A percentile compares a stretch with the other conserved stretches of the same genome.
phyloP scores from a whole-genome alignment of 768 basidiomycete species.

The Suillus discolor region DNA sequence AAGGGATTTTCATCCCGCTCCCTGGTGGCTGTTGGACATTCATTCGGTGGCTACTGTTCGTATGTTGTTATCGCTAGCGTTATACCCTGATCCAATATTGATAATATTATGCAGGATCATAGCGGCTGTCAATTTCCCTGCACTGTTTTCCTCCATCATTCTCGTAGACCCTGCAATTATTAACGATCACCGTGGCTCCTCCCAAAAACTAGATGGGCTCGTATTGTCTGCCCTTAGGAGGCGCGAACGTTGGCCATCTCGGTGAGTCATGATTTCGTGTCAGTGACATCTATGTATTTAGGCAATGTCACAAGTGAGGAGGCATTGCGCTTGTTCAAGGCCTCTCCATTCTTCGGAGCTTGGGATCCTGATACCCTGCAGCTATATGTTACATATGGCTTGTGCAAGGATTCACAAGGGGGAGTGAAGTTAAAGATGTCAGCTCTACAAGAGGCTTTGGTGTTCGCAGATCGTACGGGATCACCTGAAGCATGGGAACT shows the following conservation, averaged over 20 bases:
- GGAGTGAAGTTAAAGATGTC: conserved; percentile 66
- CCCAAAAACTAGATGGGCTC: not conserved
- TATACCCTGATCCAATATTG: conserved; percentile 5
- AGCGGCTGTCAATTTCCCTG: conserved; percentile 63
- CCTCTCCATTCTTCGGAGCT: conserved; percentile 64
- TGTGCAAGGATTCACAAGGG: conserved; percentile 38
- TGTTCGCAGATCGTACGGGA: conserved; percentile 51
- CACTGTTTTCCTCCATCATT: conserved; percentile 69
- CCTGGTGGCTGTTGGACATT: conserved; percentile 80
- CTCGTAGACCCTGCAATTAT: conserved; percentile 79
- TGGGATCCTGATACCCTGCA: conserved; percentile 71
- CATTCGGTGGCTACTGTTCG: conserved; percentile 80
- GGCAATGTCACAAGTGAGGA: conserved; percentile 49
- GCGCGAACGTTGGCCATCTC: conserved; percentile 63
- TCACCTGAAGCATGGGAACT: conserved; percentile 30
- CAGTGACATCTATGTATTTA: not conserved
- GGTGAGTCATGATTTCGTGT: conserved; percentile 37
- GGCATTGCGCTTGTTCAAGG: conserved; percentile 50
- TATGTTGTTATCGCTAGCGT: conserved; percentile 39
- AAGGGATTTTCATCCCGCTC: conserved; percentile 54
- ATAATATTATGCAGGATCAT: conserved; percentile 46
- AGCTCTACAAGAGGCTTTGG: conserved; percentile 62
- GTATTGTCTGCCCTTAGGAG: conserved; percentile 47
- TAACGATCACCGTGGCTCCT: conserved; percentile 16
- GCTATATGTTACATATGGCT: conserved; percentile 61